Evolutionary conservation across 2,329 filamentous ascomycete species (phyloP), one percentile per base, ranked within the genome.

Genomic region (Cercospora nicotianae): DNA sequence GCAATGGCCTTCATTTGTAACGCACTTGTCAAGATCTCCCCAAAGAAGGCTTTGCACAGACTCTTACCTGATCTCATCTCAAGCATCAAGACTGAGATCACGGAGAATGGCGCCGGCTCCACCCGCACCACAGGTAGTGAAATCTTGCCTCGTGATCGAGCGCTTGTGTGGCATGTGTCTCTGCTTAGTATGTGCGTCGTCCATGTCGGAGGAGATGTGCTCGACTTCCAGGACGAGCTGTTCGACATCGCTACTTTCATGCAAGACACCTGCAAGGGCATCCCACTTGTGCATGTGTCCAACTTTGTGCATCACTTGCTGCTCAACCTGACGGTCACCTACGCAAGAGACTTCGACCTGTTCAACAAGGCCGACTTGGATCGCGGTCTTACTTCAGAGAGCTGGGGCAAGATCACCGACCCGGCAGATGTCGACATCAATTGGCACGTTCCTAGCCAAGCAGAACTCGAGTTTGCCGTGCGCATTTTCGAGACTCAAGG

Each of bases 1-100:
- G 94, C 95, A 7, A 97, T 99, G 91, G 95, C 96, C 1, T 99
- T 97, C 86, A 98, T 98, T 64, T 92, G 94, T 81, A 98, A 97
- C 79, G 92, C 93, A 0, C 85, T 99, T 26, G 97, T 95, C 85
- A 98, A 98, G 81, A 93, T 96, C 73, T 92, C 96, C 74, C 94
- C 96, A 0, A 90, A 94, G 77, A 97, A 97, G 82, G 93, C 95
- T 0, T 84, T 99, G 61, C 95, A 94, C 77, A 88, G 93, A 13
- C 91, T 99, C 65, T 86, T 99, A 33, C 95, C 95, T 0, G 93
- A 97, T 83, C 85, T 98, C 63, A 91, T 96, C 61, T 87, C 92
- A 77, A 94, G 92, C 66, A 99, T 99, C 72, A 91, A 94, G 70
- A 96, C 93, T 69, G 95, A 99, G 79, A 99, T 99, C 72, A 94